phyloP scores from a whole-genome alignment of 2,329 filamentous ascomycete genomes.

The Venturia asperata region DNA sequence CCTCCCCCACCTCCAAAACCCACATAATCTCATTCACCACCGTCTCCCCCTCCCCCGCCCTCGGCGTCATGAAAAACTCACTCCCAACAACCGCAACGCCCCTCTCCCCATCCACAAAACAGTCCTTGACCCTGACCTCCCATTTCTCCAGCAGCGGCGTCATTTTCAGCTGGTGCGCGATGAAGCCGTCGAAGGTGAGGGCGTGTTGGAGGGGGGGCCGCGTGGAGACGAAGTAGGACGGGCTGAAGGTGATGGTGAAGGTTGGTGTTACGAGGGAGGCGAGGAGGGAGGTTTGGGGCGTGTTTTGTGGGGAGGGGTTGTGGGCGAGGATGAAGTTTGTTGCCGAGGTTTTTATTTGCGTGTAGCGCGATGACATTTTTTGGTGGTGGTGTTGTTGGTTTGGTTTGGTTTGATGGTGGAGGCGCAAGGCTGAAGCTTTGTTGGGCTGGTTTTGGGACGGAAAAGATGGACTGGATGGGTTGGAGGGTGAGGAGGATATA shows the following conservation, averaged over 20 bases:
- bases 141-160: background rate
- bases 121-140: background rate
- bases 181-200: background rate
- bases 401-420: too few species aligned
- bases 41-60: background rate
- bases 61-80: slow-evolving; percentile 9
- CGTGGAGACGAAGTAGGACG: background rate
- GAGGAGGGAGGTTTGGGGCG: background rate
- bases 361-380: background rate
- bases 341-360: background rate
- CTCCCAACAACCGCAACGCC: background rate
- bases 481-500: too few species aligned
- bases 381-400: too few species aligned
- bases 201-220: background rate
- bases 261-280: background rate
- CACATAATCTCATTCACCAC: slow-evolving; percentile 4
- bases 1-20: background rate
- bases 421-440: too few species aligned
- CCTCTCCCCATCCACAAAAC: slow-evolving; percentile 9
- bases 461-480: too few species aligned
- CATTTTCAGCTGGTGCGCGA: background rate
- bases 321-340: slow-evolving; percentile 7
- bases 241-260: slow-evolving; percentile 3
- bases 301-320: background rate
- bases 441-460: too few species aligned